Percentiles rank a stretch among this genome's conserved stretches.
These are phyloP conservation scores for Candida montana DNA, from an alignment of 805 yeast species.

Conservation along the genomic window DNA sequence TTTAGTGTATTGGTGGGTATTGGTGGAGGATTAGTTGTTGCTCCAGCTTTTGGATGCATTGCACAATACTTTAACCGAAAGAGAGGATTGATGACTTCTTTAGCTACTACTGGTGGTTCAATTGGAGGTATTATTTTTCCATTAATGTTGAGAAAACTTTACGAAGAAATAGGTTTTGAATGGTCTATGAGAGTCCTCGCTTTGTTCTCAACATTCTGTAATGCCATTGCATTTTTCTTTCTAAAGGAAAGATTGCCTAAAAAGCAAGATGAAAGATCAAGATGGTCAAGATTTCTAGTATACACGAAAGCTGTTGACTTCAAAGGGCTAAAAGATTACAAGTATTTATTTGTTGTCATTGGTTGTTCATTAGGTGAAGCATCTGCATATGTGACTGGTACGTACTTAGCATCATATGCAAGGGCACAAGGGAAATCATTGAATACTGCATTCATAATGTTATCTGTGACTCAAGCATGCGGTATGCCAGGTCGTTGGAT, in stretches of 20 bases:
- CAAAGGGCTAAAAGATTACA: constrained; percentile 37
- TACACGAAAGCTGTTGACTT: constrained; percentile 27
- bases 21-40: constrained; percentile 51
- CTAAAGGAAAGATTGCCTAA: constrained; percentile 37
- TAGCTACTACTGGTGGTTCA: constrained; percentile 47
- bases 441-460: constrained; percentile 37
- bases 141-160: constrained; percentile 42
- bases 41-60: constrained; percentile 54
- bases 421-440: constrained; percentile 37
- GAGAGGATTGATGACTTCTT: constrained; percentile 50
- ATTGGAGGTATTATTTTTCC: constrained; percentile 54
- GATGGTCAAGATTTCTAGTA: constrained; percentile 23
- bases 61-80: constrained; percentile 58
- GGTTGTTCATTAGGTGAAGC: constrained; percentile 45
- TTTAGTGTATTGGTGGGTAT: constrained; percentile 51
- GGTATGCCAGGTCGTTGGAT: constrained; percentile 40
- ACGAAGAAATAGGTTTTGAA: constrained; percentile 39
- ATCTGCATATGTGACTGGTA: constrained; percentile 37
- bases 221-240: constrained; percentile 28
- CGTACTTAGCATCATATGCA: constrained; percentile 48
- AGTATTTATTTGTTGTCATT: constrained; percentile 37
- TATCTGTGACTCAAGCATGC: constrained; percentile 38
- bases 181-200: constrained; percentile 55
- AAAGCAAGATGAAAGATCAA: constrained; percentile 20
- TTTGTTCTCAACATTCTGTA: constrained; percentile 36